Evolutionary conservation across 2,329 filamentous ascomycete species (phyloP), one percentile per base, ranked within the genome.

Genomic region (Ramularia endophylla): DNA sequence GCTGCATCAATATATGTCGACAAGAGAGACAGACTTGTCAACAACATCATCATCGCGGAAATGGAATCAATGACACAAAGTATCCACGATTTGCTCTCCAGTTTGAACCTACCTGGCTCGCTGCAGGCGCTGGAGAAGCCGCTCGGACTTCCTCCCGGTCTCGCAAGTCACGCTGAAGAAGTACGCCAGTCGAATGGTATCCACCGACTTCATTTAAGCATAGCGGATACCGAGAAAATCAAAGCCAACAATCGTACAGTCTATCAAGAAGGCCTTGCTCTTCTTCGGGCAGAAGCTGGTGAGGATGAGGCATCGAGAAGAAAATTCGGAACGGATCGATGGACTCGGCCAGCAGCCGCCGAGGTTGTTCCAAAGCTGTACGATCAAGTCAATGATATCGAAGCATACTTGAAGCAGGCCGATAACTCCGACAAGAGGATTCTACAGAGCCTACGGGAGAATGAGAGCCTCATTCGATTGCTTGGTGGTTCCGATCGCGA

Each of bases 1-100:
- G 92, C 92, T 6, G 87, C 89, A 1, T 95, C 87, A 35, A 95
- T 97, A 25, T 98, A 98, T 59, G 88, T 88, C 41, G 89, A 97
- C 59, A 78, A 89, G 11, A 77, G 89, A 43, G 89, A 98, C 62
- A 78, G 88, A n/a, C 71, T 95, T 43, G 83, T 98, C 31, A 94
- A 92, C 59, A 85, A 87, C 52, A 85, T 79, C 37, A 87, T 97
- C 22, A 84, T 95, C 36, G 81, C 84, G 18, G 84, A 94, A 57
- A 70, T 97, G 4, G 89, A 97, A 55, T 74, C 72, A 0, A 74
- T 97, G 53, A 95, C 87, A 0, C 80, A 83, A 44, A 80, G 81
- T 48, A 73, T 97, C 0, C 85, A 94, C 56, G 81, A 87, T 53
- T 62, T 89, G 0, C 68, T 97, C 16, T 80, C 85, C 13, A 89